Evolutionary conservation across 768 basidiomycete species (phyloP).

Genomic region (Sarcodon sp.): DNA sequence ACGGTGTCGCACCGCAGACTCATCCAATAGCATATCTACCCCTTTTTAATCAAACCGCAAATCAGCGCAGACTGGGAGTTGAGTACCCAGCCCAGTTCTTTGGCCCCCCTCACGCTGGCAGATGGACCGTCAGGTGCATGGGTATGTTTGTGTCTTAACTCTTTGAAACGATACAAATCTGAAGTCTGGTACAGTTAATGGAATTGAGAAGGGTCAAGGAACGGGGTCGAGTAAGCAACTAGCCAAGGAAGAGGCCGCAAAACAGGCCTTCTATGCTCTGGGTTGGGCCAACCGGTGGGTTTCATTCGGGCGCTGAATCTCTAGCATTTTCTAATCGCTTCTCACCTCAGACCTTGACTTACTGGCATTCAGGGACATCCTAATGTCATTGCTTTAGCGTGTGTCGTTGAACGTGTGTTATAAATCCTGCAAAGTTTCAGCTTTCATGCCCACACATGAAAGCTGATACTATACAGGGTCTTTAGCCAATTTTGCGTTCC

Average conservation of each 20-base stretch:
- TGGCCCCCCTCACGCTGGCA: conserved; percentile 57
- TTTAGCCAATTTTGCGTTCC: too few relatives aligned
- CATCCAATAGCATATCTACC: conserved; percentile 52
- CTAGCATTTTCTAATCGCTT: too few relatives aligned
- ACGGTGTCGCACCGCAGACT: conserved; percentile 11
- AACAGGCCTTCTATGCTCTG: conserved; percentile 59
- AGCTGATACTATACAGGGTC: too few relatives aligned
- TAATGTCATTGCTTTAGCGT: too few relatives aligned
- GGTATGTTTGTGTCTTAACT: conserved; percentile 31
- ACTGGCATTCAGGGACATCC: too few relatives aligned
- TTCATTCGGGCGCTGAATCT: too few relatives aligned
- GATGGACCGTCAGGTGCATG: conserved; percentile 55
- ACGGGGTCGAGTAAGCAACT: conserved; percentile 57
- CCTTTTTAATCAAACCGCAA: conserved; percentile 62
- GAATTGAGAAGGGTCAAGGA: conserved; percentile 54
- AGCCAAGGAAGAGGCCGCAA: conserved; percentile 70
- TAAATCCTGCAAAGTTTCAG: too few relatives aligned
- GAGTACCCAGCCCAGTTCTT: conserved; percentile 46
- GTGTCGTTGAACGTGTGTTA: too few relatives aligned
- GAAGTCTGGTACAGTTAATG: conserved; percentile 32
- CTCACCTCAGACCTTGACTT: too few relatives aligned
- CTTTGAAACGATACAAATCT: background rate
- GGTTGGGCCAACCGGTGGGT: conserved; percentile 38
- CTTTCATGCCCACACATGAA: too few relatives aligned
- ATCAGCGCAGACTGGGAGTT: conserved; percentile 48